Base-by-base conservation (phyloP, 2,329 filamentous ascomycete genomes). In the Aspergillus tubingensis region DNA sequence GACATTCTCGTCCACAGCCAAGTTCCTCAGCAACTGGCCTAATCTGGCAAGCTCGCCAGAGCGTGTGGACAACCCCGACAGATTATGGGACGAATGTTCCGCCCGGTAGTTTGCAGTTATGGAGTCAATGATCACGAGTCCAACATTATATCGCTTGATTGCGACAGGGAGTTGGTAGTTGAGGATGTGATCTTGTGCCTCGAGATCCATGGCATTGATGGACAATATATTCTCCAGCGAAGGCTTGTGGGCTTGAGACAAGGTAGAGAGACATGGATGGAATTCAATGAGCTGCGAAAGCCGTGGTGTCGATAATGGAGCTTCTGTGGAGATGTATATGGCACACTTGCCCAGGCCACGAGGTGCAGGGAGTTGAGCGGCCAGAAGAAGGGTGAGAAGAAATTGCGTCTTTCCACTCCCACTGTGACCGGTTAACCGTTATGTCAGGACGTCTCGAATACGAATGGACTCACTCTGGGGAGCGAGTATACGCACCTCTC, bases 371-470 rank as follows among this genome's bases (percentile, higher is more conserved):
- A 98, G 88, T 76, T 99, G 95, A 15, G 89, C 88, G 32, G 93
- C 85, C 36, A 98, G 87, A 48, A 96, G 87, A 27, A 99, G 84
- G 21, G 89, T 88, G 27, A 98, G 85, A 27, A 98, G 88, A 70
- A 97, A 87, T 76, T 99, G 95, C 1, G 95, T 97, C 83, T 99
- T 99, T 70, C 94, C 95, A 66, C 88, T 91, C 68, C 93, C 95
- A 72, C 88, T 90, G 66, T 19, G 65, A 48, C 32, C n/a, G 11
- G 25, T 60, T 39, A 59, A 38, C 41, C 44, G 6, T 21, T 55
- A 13, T 6, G 7, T 27, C 19, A 27, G 27, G 11, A 32, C 6
- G 8, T 17, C 3, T 32, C 32, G 32, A 36, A 4, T 41, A 13
- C 11, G n/a, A 17, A 10, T 17, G 44, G 7, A 30, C 32, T 13